Conservation (phyloP, 176 grass and related monocot species). For the Carex pumila region DNA sequence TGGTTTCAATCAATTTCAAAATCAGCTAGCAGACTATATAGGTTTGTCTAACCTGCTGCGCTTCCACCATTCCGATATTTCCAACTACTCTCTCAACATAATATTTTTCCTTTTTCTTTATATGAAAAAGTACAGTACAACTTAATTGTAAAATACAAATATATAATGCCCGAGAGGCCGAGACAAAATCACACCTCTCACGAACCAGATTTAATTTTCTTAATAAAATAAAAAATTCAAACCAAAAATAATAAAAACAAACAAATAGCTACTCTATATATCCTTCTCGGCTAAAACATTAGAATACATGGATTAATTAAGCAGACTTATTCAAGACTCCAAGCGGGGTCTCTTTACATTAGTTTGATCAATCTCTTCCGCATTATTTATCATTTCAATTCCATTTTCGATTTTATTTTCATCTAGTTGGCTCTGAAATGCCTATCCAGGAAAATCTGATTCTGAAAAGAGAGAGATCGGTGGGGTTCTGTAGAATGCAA, state of each 20-base stretch:
- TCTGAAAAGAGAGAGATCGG: conserved; percentile 55
- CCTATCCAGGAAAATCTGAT: conserved; percentile 90
- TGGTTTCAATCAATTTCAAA: too few relatives aligned
- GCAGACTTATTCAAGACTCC: conserved; percentile 17
- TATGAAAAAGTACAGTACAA: too few relatives aligned
- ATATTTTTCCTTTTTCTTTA: too few relatives aligned
- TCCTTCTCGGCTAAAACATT: background rate
- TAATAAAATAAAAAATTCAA: background rate
- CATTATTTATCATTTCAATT: background rate
- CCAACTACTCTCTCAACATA: background rate
- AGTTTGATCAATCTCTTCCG: conserved; percentile 17
- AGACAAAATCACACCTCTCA: background rate
- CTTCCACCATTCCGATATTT: background rate
- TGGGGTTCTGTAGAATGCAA: conserved; percentile 83
- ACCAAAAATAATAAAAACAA: background rate
- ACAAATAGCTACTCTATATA: background rate
- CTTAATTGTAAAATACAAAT: background rate
- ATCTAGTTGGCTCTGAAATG: conserved; percentile 25
- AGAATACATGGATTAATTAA: background rate
- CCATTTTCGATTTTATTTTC: conserved; percentile 17
- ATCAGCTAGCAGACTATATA: too few relatives aligned
- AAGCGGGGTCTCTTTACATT: conserved; percentile 34
- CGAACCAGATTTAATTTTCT: background rate
- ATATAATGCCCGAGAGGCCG: background rate
- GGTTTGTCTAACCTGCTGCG: too few relatives aligned